Percentiles rank a stretch among this genome's conserved stretches.
Conservation (phyloP, 192 early-diverging fungal genomes). For the Spinellus fusiger region DNA sequence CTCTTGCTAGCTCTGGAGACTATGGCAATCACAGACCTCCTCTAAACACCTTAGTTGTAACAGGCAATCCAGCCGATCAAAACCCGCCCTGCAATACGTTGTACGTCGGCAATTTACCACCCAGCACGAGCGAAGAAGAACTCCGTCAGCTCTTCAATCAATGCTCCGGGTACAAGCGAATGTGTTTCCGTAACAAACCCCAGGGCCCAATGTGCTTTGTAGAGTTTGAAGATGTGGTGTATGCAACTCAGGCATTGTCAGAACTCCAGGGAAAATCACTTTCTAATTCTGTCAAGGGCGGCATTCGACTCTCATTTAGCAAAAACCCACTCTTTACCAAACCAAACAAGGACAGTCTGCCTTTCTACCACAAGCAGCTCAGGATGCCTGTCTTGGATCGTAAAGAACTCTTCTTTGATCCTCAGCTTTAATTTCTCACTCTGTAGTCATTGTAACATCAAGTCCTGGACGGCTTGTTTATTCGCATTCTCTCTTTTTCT, state of each 20-base stretch:
- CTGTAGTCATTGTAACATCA: too few relatives aligned
- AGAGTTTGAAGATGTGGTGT: constrained; percentile 94
- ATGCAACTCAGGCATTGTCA: constrained; percentile 82
- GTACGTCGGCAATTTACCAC: constrained; percentile 96
- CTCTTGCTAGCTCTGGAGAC: constrained; percentile 29
- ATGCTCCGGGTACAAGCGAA: constrained; percentile 85
- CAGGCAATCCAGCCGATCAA: constrained; percentile 67
- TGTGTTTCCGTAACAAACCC: constrained; percentile 81
- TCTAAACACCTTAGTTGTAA: constrained; percentile 5
- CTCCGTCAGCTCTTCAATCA: constrained; percentile 72
- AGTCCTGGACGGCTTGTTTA: too few relatives aligned
- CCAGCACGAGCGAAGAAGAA: constrained; percentile 86
- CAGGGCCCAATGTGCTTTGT: constrained; percentile 99
- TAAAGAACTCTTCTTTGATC: background rate
- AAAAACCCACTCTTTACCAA: constrained; percentile 82
- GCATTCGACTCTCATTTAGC: constrained; percentile 92
- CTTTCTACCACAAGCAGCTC: background rate
- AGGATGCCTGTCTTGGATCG: background rate
- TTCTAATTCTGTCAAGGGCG: constrained; percentile 82
- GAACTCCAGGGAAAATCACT: constrained; percentile 84
- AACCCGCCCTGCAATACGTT: constrained; percentile 99
- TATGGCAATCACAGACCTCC: constrained; percentile 8
- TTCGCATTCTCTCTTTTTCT: too few relatives aligned
- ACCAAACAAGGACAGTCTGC: background rate
- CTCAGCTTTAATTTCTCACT: background rate